Evolutionary conservation across 169 alveolate species (phyloP).

Genomic region (Plasmodium adleri): DNA sequence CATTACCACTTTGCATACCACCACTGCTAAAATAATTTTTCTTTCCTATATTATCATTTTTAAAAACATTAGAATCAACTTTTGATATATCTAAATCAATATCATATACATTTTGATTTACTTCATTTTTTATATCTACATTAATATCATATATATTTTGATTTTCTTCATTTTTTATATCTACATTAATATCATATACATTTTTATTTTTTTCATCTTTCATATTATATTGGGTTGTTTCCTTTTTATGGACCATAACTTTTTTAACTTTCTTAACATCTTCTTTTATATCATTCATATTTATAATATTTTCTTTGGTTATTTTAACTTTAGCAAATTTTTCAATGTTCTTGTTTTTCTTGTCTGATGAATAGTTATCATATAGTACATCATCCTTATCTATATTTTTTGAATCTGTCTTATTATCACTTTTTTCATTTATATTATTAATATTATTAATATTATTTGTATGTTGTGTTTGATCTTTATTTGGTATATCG

Average conservation of each 20-base stretch:
- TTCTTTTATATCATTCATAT: constrained; percentile 16
- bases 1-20: background rate
- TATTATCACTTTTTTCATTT: background rate
- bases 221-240: background rate
- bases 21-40: constrained; percentile 3
- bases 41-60: background rate
- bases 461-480: too few species aligned
- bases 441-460: too few species aligned
- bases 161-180: constrained; percentile 10
- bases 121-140: background rate
- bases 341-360: constrained; percentile 1
- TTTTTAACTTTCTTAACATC: constrained; percentile 16
- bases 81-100: background rate
- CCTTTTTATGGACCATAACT: constrained; percentile 2
- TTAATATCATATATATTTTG: background rate
- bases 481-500: too few species aligned
- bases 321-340: constrained; percentile 45
- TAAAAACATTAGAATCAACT: background rate
- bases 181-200: background rate
- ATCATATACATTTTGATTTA: background rate
- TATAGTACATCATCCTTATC: constrained; percentile 43
- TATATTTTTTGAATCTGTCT: background rate
- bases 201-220: constrained; percentile 8
- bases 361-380: background rate
- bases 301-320: constrained; percentile 64